phyloP scores from a whole-genome alignment of 2,329 filamentous ascomycete species.

The Neofusicoccum cordaticola region DNA sequence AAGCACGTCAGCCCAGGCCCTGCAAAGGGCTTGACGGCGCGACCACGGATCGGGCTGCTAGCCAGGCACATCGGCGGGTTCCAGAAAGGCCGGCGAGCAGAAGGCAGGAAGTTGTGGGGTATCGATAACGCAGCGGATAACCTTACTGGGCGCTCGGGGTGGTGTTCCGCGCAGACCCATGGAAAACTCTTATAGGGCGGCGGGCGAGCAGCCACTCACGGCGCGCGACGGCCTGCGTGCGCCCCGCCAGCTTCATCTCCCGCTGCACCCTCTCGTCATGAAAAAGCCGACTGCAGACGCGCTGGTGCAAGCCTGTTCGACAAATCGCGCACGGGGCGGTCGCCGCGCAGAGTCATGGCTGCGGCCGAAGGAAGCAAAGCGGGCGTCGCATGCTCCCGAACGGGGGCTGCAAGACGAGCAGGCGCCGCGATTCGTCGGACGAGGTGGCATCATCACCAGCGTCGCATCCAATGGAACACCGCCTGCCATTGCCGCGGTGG shows the following conservation, averaged over 20 bases:
- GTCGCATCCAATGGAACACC: slow-evolving; percentile 10
- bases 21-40: background rate
- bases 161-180: background rate
- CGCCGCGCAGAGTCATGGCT: background rate
- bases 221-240: background rate
- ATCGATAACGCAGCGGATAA: slow-evolving; percentile 13
- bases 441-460: background rate
- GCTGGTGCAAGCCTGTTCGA: slow-evolving; percentile 1
- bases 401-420: background rate
- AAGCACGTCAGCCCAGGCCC: background rate
- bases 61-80: slow-evolving; percentile 1
- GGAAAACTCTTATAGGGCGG: background rate
- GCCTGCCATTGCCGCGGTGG: background rate
- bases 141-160: slow-evolving; percentile 10
- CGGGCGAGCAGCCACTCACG: background rate
- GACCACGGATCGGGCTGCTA: background rate
- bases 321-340: slow-evolving; percentile 9
- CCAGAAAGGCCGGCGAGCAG: background rate
- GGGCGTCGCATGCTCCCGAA: background rate
- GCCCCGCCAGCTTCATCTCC: background rate
- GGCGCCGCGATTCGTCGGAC: background rate
- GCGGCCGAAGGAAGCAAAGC: slow-evolving; percentile 1
- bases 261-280: slow-evolving; percentile 10
- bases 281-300: background rate
- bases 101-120: background rate